Conservation (phyloP, 1,139 yeast genomes). For the Geotrichum fermentans region DNA sequence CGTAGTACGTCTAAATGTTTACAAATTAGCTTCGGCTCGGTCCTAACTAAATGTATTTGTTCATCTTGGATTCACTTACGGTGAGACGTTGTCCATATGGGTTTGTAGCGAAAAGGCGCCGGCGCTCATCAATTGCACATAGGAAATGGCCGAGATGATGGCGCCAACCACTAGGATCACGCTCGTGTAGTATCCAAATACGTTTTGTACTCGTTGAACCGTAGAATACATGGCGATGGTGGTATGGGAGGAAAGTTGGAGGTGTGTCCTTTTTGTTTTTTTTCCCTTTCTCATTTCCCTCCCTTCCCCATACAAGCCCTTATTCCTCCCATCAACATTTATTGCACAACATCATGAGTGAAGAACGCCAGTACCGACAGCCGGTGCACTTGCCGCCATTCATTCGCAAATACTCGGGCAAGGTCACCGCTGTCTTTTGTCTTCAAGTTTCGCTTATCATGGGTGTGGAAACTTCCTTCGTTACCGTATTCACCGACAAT, state of each 20-base stretch:
- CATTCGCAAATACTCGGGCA: conserved; percentile 40
- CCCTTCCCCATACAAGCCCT: too few species aligned
- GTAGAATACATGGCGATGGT: conserved; percentile 18
- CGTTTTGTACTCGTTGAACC: conserved; percentile 28
- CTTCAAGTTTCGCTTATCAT: conserved; percentile 47
- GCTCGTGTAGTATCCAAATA: conserved; percentile 33
- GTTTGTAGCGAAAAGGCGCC: conserved; percentile 31
- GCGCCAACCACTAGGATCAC: conserved; percentile 31
- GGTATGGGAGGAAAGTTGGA: conserved; percentile 3
- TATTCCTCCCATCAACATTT: too few species aligned
- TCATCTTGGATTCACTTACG: conserved; percentile 30
- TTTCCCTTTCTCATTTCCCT: too few species aligned
- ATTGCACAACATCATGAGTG: conserved; percentile 28
- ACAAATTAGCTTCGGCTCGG: background rate
- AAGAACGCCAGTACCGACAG: conserved; percentile 33
- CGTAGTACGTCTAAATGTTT: conserved; percentile 18
- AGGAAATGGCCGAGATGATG: conserved; percentile 30
- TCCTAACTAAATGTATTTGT: too few species aligned
- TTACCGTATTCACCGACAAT: conserved; percentile 55
- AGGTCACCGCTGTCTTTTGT: conserved; percentile 46
- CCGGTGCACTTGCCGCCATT: conserved; percentile 5
- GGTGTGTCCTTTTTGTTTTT: background rate
- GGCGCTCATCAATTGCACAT: conserved; percentile 30
- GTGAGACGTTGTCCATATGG: conserved; percentile 25
- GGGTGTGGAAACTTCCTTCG: conserved; percentile 66